Evolutionary conservation across 345 rosid genomes (phyloP).

Genomic region (Brassica incana): DNA sequence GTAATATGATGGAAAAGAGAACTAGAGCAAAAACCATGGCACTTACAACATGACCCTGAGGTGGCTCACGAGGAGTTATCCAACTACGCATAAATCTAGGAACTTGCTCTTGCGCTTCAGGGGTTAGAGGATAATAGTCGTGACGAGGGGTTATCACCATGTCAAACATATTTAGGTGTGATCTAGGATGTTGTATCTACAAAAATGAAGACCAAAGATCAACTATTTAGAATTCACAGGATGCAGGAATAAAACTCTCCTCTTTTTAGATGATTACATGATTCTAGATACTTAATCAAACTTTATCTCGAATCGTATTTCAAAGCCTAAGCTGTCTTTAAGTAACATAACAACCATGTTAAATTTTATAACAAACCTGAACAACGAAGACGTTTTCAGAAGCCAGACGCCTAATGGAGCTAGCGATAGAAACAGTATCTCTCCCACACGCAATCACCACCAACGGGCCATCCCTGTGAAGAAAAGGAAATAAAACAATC

Average conservation of each 20-base stretch:
- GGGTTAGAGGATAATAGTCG: slow-evolving; percentile 88
- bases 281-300: not conserved
- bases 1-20: not conserved
- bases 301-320: not conserved
- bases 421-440: slow-evolving; percentile 84
- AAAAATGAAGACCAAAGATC: slow-evolving; percentile 18
- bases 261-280: not conserved
- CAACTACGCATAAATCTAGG: slow-evolving; percentile 75
- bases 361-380: slow-evolving; percentile 57
- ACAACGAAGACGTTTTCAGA: slow-evolving; percentile 82
- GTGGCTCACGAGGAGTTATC: slow-evolving; percentile 84
- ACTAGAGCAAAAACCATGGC: not conserved
- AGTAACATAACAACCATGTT: slow-evolving; percentile 10
- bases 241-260: not conserved
- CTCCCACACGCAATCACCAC: slow-evolving; percentile 93
- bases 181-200: slow-evolving; percentile 94
- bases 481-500: slow-evolving; percentile 1
- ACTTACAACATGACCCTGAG: slow-evolving; percentile 72
- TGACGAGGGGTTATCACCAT: slow-evolving; percentile 91
- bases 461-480: slow-evolving; percentile 87
- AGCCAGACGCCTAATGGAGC: slow-evolving; percentile 86
- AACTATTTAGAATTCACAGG: not conserved
- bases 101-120: slow-evolving; percentile 70
- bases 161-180: slow-evolving; percentile 79
- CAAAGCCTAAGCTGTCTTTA: not conserved